phyloP scores from a whole-genome alignment of 768 basidiomycete genomes.

The Omphalotus guepiniiformis region DNA sequence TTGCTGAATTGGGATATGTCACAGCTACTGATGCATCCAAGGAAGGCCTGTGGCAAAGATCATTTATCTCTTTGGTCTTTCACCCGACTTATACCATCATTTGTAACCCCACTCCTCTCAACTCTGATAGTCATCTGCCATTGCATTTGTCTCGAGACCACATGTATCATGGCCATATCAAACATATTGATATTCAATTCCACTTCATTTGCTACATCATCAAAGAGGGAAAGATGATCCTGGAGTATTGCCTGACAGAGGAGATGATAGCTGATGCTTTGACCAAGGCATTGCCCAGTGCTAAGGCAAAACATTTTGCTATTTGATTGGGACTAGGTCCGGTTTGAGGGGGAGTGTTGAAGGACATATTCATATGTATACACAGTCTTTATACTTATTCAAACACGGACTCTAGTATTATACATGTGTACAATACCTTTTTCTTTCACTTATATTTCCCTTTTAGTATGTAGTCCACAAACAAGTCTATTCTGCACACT shows the following conservation, averaged over 20 bases:
- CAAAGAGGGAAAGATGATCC: constrained; percentile 14
- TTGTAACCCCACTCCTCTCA: constrained; percentile 9
- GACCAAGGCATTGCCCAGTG: constrained; percentile 24
- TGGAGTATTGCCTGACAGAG: constrained; percentile 19
- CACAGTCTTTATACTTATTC: too few relatives aligned
- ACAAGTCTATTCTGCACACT: too few relatives aligned
- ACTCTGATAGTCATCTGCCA: constrained; percentile 21
- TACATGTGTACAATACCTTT: too few relatives aligned
- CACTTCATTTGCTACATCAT: constrained; percentile 26
- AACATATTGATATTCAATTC: constrained; percentile 31
- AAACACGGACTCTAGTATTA: too few relatives aligned
- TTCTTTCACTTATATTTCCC: too few relatives aligned
- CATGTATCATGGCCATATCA: constrained; percentile 26
- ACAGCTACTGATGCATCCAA: constrained; percentile 22
- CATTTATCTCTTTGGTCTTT: constrained; percentile 19
- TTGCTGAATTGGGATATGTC: constrained; percentile 21
- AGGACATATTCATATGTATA: too few relatives aligned
- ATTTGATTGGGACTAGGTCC: neutral
- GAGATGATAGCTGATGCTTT: constrained; percentile 28
- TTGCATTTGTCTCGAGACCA: constrained; percentile 23
- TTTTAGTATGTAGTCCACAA: too few relatives aligned
- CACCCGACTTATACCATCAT: constrained; percentile 6
- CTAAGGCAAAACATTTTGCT: too few relatives aligned
- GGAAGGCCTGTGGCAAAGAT: constrained; percentile 27
- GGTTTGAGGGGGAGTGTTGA: too few relatives aligned